Evolutionary conservation across 805 yeast species (phyloP).

Genomic region (Vanderwaltozyma yarrowii): DNA sequence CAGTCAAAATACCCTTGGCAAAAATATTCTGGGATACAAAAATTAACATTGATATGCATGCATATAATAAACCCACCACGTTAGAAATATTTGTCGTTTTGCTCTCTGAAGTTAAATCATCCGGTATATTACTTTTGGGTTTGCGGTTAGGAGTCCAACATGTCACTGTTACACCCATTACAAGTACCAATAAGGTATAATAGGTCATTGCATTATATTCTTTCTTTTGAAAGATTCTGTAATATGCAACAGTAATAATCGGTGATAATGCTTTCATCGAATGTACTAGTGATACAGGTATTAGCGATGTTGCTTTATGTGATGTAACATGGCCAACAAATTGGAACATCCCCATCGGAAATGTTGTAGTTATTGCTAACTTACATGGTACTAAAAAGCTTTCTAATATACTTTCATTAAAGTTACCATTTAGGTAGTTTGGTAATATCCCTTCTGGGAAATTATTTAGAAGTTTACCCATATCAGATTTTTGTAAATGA

Average conservation of each 20-base stretch:
- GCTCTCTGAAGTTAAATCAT: neutral
- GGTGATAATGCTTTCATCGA: constrained; percentile 91
- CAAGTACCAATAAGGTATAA: constrained; percentile 65
- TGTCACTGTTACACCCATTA: constrained; percentile 76
- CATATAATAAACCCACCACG: constrained; percentile 29
- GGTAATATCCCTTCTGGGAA: constrained; percentile 31
- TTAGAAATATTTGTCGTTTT: neutral
- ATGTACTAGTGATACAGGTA: constrained; percentile 92
- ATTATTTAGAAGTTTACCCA: constrained; percentile 10
- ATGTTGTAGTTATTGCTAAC: constrained; percentile 49
- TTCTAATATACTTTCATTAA: constrained; percentile 22
- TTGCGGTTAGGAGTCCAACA: constrained; percentile 36
- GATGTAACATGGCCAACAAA: constrained; percentile 85
- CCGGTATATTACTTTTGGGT: neutral
- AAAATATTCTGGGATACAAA: constrained; percentile 73
- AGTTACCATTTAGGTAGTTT: constrained; percentile 23
- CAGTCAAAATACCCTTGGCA: constrained; percentile 62
- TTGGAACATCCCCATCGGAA: constrained; percentile 94
- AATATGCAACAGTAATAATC: constrained; percentile 72
- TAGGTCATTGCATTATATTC: constrained; percentile 60
- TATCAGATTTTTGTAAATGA: constrained; percentile 8
- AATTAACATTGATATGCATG: constrained; percentile 39
- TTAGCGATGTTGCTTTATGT: constrained; percentile 82
- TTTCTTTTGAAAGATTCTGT: constrained; percentile 49
- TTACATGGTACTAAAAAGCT: constrained; percentile 46